Conservation (phyloP, 1,284 basidiomycete species). For the Ganoderma meredithae region DNA sequence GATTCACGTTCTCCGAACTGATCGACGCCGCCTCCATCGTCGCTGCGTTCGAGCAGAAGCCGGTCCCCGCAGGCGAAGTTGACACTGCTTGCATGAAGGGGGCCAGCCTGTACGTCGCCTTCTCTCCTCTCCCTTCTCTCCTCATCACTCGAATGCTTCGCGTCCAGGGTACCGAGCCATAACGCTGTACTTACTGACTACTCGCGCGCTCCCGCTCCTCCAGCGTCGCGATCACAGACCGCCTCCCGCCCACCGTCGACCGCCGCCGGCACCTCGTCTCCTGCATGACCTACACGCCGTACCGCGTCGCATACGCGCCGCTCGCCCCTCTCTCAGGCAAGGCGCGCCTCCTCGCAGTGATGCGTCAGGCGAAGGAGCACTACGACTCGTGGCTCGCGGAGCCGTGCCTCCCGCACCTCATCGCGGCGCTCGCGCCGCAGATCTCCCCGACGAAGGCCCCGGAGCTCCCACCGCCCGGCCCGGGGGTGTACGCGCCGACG, state of each 20-base stretch:
- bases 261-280: not conserved
- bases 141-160: no score
- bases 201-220: not conserved
- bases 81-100: not conserved
- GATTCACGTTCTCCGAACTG: conserved; percentile 6
- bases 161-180: not conserved
- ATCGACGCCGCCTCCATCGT: not conserved
- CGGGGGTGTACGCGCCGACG: not conserved
- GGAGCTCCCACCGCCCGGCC: not conserved
- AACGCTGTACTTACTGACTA: not conserved
- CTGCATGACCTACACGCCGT: not conserved
- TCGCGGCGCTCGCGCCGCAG: not conserved
- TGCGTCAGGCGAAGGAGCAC: not conserved
- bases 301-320: not conserved
- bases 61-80: not conserved
- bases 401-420: conserved; percentile 3
- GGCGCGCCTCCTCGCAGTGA: not conserved
- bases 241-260: conserved; percentile 3
- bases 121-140: not conserved
- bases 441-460: not conserved
- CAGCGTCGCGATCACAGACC: conserved; percentile 2
- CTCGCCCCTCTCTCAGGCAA: not conserved
- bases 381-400: conserved; percentile 6
- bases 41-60: not conserved
- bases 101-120: not conserved